These are phyloP conservation scores for Aspergillus coremiiformis DNA, from an alignment of 495 filamentous ascomycete species.

Conservation along the genomic window DNA sequence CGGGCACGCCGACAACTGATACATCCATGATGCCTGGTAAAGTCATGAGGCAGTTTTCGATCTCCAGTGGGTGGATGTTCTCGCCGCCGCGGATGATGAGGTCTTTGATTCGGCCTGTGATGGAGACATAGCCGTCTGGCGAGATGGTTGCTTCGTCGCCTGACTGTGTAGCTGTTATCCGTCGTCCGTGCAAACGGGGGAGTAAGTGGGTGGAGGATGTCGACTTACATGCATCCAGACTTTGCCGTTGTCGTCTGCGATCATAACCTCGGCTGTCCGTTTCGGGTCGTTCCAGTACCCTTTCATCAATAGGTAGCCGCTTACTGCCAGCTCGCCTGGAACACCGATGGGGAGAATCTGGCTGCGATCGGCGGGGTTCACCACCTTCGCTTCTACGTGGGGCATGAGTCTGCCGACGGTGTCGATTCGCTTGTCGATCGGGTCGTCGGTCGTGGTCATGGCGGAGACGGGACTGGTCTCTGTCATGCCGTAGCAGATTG, in stretches of 20 bases:
- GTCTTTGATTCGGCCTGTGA: constrained; percentile 80
- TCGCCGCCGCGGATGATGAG: constrained; percentile 89
- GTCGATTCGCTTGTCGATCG: constrained; percentile 67
- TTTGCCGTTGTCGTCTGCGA: constrained; percentile 50
- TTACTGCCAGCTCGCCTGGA: constrained; percentile 74
- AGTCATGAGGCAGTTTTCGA: constrained; percentile 83
- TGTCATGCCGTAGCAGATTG: constrained; percentile 98
- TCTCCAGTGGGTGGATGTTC: constrained; percentile 92
- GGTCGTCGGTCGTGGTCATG: constrained; percentile 84
- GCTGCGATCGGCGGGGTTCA: constrained; percentile 51
- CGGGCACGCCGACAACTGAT: constrained; percentile 76
- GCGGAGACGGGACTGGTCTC: constrained; percentile 87
- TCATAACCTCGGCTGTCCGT: constrained; percentile 64
- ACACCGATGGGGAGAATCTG: constrained; percentile 55
- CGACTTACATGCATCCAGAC: constrained; percentile 65
- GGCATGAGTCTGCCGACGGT: constrained; percentile 74
- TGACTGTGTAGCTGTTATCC: constrained; percentile 39
- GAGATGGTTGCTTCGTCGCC: constrained; percentile 95
- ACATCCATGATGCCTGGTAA: constrained; percentile 62
- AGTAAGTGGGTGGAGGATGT: no score
- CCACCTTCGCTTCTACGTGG: constrained; percentile 80
- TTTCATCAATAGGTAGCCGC: constrained; percentile 85
- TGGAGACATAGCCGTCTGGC: constrained; percentile 53
- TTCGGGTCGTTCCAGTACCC: constrained; percentile 74
- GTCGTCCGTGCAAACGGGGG: no score